Base-by-base conservation (phyloP, 306 rosid species). In the Cicer pinnatifidum region DNA sequence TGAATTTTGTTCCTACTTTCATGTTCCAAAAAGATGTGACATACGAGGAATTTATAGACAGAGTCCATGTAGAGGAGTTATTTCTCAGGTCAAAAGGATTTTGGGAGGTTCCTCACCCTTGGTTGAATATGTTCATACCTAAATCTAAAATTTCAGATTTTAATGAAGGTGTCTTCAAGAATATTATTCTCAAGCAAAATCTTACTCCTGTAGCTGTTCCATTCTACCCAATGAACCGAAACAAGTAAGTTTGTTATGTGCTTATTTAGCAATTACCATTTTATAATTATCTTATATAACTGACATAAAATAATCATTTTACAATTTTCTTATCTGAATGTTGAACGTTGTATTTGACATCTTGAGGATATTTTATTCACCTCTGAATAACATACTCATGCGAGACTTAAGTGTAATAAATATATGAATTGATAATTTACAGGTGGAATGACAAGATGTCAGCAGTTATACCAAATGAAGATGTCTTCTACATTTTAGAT, bases 391-490 rank as follows among this genome's bases (percentile, higher is more conserved):
- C 1, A 19, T 19, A 19, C 20, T 19, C 1, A 19, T 23, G 54
- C 41, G 44, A 41, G 6, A 5, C 12, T 19, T 72, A 12, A 8
- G 6, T 28, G 1, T 5, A 58, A 72, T 10, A 7, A 59, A 3
- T 6, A 37, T 1, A 37, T 17, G 11, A 3, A 37, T 75, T 53
- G 10, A 15, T 6, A 35, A 63, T 58, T 44, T 0, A 43, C 35
- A 91, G 97, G 78, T 92, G 97, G 97, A 81, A 88, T 44, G 85
- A 77, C 35, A 80, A 53, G 37, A 88, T 81, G 88, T 86, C 91
- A 2, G 86, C 79, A 7, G 77, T 85, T 17, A 82, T 57, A 61
- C 91, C 92, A 4, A 75, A 82, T 0, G 98, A 86, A 78, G 91
- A 85, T 35, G 73, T 88, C 8, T 92, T 88, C 86, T 92, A 90